Conservation (phyloP, 768 basidiomycete genomes). For the Polyporus arcularius region DNA sequence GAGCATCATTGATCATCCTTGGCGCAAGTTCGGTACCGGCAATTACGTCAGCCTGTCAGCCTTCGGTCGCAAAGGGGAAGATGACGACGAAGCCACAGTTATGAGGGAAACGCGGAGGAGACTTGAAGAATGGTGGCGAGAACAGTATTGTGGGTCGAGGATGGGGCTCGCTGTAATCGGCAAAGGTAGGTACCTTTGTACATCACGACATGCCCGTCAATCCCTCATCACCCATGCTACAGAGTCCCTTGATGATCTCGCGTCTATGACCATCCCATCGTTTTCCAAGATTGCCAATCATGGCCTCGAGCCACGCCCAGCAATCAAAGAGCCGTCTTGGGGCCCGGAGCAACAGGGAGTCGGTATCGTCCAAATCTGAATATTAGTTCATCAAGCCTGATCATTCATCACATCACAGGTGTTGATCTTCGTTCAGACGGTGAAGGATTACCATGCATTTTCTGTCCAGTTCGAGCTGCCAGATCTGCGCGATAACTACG, state of each 20-base stretch:
- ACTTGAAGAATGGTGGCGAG: conserved; percentile 40
- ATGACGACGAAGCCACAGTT: conserved; percentile 40
- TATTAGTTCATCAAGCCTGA: conserved; percentile 1
- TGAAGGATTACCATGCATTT: conserved; percentile 46
- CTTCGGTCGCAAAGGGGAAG: conserved; percentile 14
- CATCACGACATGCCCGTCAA: too few species aligned
- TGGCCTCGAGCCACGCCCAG: conserved; percentile 26
- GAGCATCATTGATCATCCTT: conserved; percentile 40
- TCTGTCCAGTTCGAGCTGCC: conserved; percentile 37
- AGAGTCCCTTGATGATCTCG: conserved; percentile 39
- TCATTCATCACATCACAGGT: conserved; percentile 26
- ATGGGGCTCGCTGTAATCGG: conserved; percentile 42
- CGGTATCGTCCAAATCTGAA: background rate
- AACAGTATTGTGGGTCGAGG: conserved; percentile 37
- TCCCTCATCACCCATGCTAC: background rate
- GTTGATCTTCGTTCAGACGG: conserved; percentile 45
- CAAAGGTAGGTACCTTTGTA: conserved; percentile 22
- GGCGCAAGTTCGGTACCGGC: conserved; percentile 51
- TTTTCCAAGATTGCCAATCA: conserved; percentile 36
- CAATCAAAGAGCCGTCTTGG: conserved; percentile 23
- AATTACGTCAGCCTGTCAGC: conserved; percentile 36
- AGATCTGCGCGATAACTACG: conserved; percentile 41
- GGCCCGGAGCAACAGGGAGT: conserved; percentile 23
- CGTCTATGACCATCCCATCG: conserved; percentile 29
- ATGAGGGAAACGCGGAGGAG: conserved; percentile 34